These are phyloP conservation scores for Pichia sp. DNA, from an alignment of 1,139 yeast genomes.

Conservation along the genomic window DNA sequence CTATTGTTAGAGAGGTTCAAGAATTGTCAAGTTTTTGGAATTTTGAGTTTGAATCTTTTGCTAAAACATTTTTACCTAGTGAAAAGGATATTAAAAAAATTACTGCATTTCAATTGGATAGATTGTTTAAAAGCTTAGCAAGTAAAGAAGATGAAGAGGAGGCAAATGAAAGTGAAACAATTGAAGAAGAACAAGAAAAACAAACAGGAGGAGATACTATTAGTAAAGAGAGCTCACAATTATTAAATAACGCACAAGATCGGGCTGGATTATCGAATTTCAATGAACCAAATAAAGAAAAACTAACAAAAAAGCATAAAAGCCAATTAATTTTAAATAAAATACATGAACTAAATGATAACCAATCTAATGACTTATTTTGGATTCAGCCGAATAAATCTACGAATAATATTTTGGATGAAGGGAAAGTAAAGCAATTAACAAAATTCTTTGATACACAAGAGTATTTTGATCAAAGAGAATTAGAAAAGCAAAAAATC, in stretches of 20 bases:
- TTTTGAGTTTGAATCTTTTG: conserved; percentile 76
- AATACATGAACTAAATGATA: conserved; percentile 21
- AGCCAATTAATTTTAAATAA: conserved; percentile 25
- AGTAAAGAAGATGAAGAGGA: conserved; percentile 14
- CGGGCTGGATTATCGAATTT: conserved; percentile 1
- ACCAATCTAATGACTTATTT: conserved; percentile 15
- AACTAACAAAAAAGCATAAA: conserved; percentile 11
- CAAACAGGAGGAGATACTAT: too few species aligned
- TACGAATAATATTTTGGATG: conserved; percentile 17
- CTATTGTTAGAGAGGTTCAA: conserved; percentile 65
- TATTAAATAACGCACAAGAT: neutral
- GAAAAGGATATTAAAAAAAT: conserved; percentile 91
- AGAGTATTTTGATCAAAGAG: conserved; percentile 86
- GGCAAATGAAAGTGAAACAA: conserved; percentile 10
- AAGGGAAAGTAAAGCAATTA: conserved; percentile 51
- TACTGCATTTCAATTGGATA: conserved; percentile 81
- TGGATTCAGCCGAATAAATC: conserved; percentile 7
- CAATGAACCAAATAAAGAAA: neutral
- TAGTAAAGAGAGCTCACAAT: neutral
- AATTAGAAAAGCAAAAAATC: conserved; percentile 59
- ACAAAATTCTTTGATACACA: conserved; percentile 70
- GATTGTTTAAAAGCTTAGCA: conserved; percentile 42
- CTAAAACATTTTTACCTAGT: conserved; percentile 71
- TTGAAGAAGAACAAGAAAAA: conserved; percentile 11
- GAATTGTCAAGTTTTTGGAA: conserved; percentile 89